Evolutionary conservation across 495 filamentous ascomycete species (phyloP).

Genomic region (Penicillium coprophilum): DNA sequence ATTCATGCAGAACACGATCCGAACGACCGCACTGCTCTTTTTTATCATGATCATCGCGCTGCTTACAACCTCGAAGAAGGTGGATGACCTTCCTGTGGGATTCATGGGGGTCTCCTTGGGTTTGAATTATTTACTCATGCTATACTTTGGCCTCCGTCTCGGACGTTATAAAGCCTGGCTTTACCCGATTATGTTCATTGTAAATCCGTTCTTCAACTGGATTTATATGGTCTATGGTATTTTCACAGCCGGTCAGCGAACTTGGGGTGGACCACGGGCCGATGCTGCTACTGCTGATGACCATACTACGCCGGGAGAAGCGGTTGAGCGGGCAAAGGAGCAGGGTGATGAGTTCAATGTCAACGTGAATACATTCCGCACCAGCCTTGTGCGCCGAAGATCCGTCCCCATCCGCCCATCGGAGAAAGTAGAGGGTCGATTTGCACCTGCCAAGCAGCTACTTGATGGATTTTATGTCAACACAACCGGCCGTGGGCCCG

Average conservation of each 20-base stretch:
- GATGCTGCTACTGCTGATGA: constrained; percentile 84
- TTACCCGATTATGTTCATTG: constrained; percentile 92
- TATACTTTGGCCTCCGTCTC: constrained; percentile 88
- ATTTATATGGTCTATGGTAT: constrained; percentile 88
- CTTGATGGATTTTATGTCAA: constrained; percentile 54
- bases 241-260: constrained; percentile 92
- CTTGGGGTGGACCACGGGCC: constrained; percentile 93
- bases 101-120: constrained; percentile 96
- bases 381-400: constrained; percentile 53
- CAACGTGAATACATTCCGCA: constrained; percentile 84
- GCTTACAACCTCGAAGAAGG: constrained; percentile 75
- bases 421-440: constrained; percentile 66
- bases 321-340: constrained; percentile 74
- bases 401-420: constrained; percentile 68
- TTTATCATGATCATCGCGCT: constrained; percentile 92
- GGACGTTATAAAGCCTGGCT: constrained; percentile 90
- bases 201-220: constrained; percentile 99
- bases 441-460: constrained; percentile 41
- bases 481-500: constrained; percentile 37
- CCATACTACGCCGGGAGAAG: constrained; percentile 77
- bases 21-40: constrained; percentile 92
- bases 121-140: constrained; percentile 93
- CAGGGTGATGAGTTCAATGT: constrained; percentile 90
- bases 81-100: constrained; percentile 79
- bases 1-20: constrained; percentile 95